phyloP scores from a whole-genome alignment of 148 eudicot genomes.

The Pharnaceum exiguum region DNA sequence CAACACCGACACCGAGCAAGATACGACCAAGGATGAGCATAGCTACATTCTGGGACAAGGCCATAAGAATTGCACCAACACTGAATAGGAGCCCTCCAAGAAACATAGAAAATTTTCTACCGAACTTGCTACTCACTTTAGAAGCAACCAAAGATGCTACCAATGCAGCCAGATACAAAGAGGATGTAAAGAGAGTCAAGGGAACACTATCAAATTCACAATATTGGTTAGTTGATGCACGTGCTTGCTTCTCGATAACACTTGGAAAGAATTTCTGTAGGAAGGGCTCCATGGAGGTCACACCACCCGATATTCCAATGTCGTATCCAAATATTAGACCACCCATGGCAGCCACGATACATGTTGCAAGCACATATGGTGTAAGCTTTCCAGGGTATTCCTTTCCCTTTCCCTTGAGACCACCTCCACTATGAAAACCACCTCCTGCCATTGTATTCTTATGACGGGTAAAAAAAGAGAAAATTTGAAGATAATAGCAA shows the following conservation, averaged over 20 bases:
- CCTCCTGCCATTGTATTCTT: no score
- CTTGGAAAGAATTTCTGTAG: conserved; percentile 4
- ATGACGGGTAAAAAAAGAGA: no score
- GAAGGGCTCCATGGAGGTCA: conserved; percentile 6
- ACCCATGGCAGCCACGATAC: conserved; percentile 11
- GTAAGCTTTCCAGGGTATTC: conserved; percentile 5
- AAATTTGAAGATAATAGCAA: no score
- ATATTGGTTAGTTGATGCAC: conserved; percentile 25
- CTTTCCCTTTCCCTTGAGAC: no score
- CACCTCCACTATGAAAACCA: no score
- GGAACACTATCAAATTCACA: conserved; percentile 29
- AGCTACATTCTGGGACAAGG: conserved; percentile 18
- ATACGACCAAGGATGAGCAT: conserved; percentile 39
- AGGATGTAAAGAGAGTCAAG: conserved; percentile 38
- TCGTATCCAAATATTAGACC: conserved; percentile 10
- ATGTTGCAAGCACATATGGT: neutral
- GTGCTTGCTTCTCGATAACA: conserved; percentile 8
- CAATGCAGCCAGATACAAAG: conserved; percentile 42
- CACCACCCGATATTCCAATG: conserved; percentile 5
- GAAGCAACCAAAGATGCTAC: conserved; percentile 28
- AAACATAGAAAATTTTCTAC: conserved; percentile 34
- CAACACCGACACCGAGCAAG: conserved; percentile 33
- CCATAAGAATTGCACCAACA: conserved; percentile 33
- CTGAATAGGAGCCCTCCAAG: conserved; percentile 29
- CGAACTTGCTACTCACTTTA: conserved; percentile 13